These are phyloP conservation scores for Pseudocercospora crystallina DNA, from an alignment of 2,329 filamentous ascomycete genomes.

Conservation along the genomic window DNA sequence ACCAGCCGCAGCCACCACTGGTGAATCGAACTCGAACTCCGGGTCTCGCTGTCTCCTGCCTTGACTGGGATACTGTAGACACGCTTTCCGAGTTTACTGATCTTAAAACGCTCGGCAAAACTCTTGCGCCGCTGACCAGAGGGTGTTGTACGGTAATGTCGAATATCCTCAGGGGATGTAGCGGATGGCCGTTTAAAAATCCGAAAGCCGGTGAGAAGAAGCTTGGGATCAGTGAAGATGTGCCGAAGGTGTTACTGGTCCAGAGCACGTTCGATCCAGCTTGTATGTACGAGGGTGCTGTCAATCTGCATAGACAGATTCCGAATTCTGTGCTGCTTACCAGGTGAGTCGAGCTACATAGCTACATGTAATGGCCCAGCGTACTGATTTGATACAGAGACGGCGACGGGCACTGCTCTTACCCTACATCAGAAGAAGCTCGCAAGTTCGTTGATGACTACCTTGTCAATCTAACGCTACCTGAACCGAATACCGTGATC, in stretches of 20 bases:
- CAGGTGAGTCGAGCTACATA: neutral
- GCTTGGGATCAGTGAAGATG: neutral
- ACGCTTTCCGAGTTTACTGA: neutral
- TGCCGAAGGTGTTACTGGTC: neutral
- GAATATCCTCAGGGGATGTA: neutral
- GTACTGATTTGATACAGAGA: neutral
- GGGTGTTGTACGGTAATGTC: neutral
- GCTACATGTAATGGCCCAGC: too few species aligned
- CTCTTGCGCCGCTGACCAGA: neutral
- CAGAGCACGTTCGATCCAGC: neutral
- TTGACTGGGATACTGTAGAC: neutral
- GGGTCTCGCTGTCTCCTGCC: neutral
- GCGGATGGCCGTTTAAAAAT: neutral
- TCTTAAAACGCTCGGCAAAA: neutral
- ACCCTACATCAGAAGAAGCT: neutral
- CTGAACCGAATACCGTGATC: neutral
- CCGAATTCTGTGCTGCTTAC: constrained; percentile 1
- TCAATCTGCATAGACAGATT: constrained; percentile 2
- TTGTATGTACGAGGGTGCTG: neutral
- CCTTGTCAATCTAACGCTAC: neutral
- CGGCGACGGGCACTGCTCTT: constrained; percentile 1
- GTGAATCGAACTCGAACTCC: neutral
- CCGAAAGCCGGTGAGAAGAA: neutral
- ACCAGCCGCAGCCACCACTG: neutral
- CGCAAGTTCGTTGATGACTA: neutral